Evolutionary conservation across 345 rosid genomes (phyloP), one percentile per base, ranked within the genome.

Genomic region (Camelina sativa): DNA sequence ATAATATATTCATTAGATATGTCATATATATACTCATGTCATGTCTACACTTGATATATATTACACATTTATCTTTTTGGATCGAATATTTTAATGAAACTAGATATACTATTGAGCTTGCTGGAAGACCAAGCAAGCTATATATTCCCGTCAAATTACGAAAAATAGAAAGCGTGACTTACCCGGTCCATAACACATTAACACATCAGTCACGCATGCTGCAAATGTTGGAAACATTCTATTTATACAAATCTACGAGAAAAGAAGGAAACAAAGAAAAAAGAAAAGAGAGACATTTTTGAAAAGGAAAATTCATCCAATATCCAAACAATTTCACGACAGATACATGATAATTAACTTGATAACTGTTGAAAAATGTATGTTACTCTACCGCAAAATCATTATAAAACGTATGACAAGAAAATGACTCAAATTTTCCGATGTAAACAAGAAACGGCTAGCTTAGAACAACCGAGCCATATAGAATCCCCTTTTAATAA

Each of bases 141-240:
- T 28, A 28, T 38, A 38, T 20, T 38, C 34, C 48, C 58, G 7
- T 47, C 35, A 34, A 59, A 47, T 35, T 47, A 47, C 37, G 66
- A 58, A 66, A 43, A 13, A 30, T 12, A 46, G 34, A 69, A 69
- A 69, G 46, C 54, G n/a, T 57, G 54, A 28, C 53, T 55, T 38
- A 7, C 53, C 25, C 11, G 16, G 12, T 62, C 20, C 46, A 57
- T 44, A 57, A 11, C 23, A 53, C 28, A 25, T 20, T 20, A 57
- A 11, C 23, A 53, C 72, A 22, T 53, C 37, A 38, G 35, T 34
- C 37, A 67, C 53, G 61, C 51, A 37, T 67, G n/a, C 38, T 23
- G 37, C 11, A 22, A 53, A 53, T 67, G 51, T 38, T 67, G 38
- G 51, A 37, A 67, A 54, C 23, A 52, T 15, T 15, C 15, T 22